phyloP scores from a whole-genome alignment of 2,329 filamentous ascomycete species.

The Talaromyces sp. region DNA sequence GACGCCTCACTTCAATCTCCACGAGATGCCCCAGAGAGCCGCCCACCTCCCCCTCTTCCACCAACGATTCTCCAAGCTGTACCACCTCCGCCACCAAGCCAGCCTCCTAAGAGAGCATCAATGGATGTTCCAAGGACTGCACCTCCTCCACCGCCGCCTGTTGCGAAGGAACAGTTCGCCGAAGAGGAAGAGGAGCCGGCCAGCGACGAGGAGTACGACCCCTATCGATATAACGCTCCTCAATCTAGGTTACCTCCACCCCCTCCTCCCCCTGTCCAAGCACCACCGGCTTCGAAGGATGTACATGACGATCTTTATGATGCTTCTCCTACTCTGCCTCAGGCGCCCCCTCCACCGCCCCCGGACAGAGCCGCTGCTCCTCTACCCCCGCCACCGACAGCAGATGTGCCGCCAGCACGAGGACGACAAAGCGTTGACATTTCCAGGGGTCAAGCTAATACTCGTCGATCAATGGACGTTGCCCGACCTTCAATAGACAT shows the following conservation, averaged over 20 bases:
- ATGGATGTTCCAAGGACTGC: conserved; percentile 65
- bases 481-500: conserved; percentile 68
- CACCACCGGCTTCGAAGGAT: conserved; percentile 18
- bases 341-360: conserved; percentile 21
- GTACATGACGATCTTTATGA: conserved; percentile 44
- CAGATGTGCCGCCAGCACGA: conserved; percentile 28
- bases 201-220: conserved; percentile 42
- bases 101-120: conserved; percentile 58
- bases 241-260: conserved; percentile 24
- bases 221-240: conserved; percentile 46
- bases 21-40: conserved; percentile 30
- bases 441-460: conserved; percentile 44
- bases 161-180: conserved; percentile 36
- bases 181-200: conserved; percentile 18
- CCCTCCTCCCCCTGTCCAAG: conserved; percentile 14
- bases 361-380: conserved; percentile 42
- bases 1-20: conserved; percentile 48
- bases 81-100: conserved; percentile 62
- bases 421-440: conserved; percentile 62
- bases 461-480: conserved; percentile 67
- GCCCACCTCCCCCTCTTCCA: conserved; percentile 45
- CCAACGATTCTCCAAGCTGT: conserved; percentile 56
- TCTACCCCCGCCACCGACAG: conserved; percentile 26
- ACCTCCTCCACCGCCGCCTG: conserved; percentile 53
- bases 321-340: conserved; percentile 34